Base-by-base conservation (phyloP, 495 filamentous ascomycete species). In the Hypomontagnella submonticulosa region DNA sequence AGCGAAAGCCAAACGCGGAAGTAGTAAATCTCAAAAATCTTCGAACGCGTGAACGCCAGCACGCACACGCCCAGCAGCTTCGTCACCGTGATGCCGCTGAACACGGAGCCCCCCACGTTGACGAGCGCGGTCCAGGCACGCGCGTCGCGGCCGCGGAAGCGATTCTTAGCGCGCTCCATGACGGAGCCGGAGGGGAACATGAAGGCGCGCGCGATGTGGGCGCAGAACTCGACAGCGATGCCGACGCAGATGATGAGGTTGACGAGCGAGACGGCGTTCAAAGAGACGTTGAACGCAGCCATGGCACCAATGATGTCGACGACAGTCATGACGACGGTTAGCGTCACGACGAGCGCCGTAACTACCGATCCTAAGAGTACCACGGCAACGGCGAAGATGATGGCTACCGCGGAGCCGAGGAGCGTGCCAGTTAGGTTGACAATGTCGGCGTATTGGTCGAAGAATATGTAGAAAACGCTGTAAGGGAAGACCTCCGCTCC, bases 11-110 rank as follows among this genome's bases (percentile, higher is more conserved):
- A 99, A 34, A 99, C 90, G 6, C 95, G 82, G 80, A 99, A 99
- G 75, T 98, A 99, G 76, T 98, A 99, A 54, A 98, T 91, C 81
- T 98, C 96, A 72, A 99, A 99, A 74, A 99, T 98, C 85, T 97
- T 98, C 76, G 92, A 96, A 19, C 91, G 79, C 6, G 95, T 99
- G 64, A 96, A 98, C 0, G 93, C 95, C 11, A 99, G 82, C 38
- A 99, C 95, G 47, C 83, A 89, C 2, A 99, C 96, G 1, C 95
- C 95, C 7, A 99, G 77, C 1, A 97, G 78, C 75, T 99, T 99
- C 16, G 95, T 99, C 20, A 99, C 78, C 0, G 93, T 97, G 72
- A 99, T 99, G 0, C 95, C 95, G 47, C 90, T 94, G 73, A 99
- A 95, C 10, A 99, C 96, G 30, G 88, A 93, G 0, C 89, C 90